Percentiles rank a stretch among this genome's conserved stretches.
Conservation (phyloP, 345 rosid genomes). For the Psidium friedrichsthalianum region DNA sequence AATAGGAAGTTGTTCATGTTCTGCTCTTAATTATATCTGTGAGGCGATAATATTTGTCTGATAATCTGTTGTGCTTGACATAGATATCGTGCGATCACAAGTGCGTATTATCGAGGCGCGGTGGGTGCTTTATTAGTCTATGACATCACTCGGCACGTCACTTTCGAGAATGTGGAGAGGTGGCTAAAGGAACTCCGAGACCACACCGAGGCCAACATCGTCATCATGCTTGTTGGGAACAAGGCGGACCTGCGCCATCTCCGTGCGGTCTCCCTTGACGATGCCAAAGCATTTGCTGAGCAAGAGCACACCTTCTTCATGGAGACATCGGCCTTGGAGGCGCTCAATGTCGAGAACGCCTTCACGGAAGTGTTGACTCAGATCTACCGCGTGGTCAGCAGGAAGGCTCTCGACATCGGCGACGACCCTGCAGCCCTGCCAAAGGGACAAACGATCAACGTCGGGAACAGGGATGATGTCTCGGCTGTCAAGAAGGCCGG, state of each 20-base stretch:
- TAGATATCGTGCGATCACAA: conserved; percentile 82
- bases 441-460: conserved; percentile 65
- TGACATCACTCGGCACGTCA: conserved; percentile 76
- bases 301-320: conserved; percentile 65
- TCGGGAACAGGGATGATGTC: conserved; percentile 63
- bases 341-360: conserved; percentile 71
- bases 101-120: conserved; percentile 87
- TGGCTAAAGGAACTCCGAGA: conserved; percentile 87
- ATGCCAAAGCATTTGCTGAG: conserved; percentile 58
- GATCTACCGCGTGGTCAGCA: conserved; percentile 70
- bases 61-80: neutral
- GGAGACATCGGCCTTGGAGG: conserved; percentile 89
- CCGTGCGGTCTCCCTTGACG: conserved; percentile 63
- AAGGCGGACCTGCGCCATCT: conserved; percentile 85
- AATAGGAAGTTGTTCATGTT: neutral
- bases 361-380: conserved; percentile 77
- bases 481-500: conserved; percentile 70
- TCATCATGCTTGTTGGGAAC: conserved; percentile 89
- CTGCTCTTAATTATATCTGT: neutral
- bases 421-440: conserved; percentile 81
- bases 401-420: conserved; percentile 71
- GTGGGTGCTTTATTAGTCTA: conserved; percentile 79
- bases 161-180: conserved; percentile 79
- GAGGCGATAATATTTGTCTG: neutral
- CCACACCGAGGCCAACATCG: conserved; percentile 77